A percentile compares a stretch with the other conserved stretches of the same genome.
Evolutionary conservation across 2,329 filamentous ascomycete genomes (phyloP).

Genomic region (Samsoniella hepiali): DNA sequence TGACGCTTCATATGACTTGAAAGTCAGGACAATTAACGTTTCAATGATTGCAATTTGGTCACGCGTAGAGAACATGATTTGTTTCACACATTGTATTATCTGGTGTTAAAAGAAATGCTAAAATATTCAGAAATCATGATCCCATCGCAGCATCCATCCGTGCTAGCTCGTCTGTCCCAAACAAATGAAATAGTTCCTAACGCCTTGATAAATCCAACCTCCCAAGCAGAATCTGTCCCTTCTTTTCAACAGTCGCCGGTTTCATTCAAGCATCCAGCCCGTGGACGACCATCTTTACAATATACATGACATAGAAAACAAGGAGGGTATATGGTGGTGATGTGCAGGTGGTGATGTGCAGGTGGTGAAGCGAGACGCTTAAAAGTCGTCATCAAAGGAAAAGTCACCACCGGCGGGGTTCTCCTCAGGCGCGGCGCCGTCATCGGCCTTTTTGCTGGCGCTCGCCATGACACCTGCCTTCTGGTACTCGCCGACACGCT

Average conservation of each 20-base stretch:
- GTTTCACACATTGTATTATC: conserved; percentile 12
- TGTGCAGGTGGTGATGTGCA: conserved; percentile 20
- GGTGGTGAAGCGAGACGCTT: conserved; percentile 38
- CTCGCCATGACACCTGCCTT: conserved; percentile 98
- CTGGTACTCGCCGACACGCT: conserved; percentile 98
- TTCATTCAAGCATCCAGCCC: conserved; percentile 16
- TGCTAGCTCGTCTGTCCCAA: conserved; percentile 10
- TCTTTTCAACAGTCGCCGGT: conserved; percentile 8
- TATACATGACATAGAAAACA: conserved; percentile 20
- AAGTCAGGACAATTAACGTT: neutral
- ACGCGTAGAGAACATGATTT: neutral
- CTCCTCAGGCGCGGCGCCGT: conserved; percentile 44
- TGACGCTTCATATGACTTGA: no score
- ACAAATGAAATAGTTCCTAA: conserved; percentile 13
- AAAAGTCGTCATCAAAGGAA: conserved; percentile 95
- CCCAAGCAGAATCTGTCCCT: conserved; percentile 8
- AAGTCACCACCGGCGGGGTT: conserved; percentile 72
- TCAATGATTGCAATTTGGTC: neutral
- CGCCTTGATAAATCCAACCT: conserved; percentile 15
- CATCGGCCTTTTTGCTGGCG: conserved; percentile 68
- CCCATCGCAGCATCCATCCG: conserved; percentile 1
- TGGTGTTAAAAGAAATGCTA: conserved; percentile 12
- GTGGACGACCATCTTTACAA: conserved; percentile 17
- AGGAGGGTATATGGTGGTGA: conserved; percentile 21
- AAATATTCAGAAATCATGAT: conserved; percentile 22